A percentile compares a stretch with the other conserved stretches of the same genome.
Conservation (phyloP, 805 yeast species). For the Maudiozyma turicensis region DNA sequence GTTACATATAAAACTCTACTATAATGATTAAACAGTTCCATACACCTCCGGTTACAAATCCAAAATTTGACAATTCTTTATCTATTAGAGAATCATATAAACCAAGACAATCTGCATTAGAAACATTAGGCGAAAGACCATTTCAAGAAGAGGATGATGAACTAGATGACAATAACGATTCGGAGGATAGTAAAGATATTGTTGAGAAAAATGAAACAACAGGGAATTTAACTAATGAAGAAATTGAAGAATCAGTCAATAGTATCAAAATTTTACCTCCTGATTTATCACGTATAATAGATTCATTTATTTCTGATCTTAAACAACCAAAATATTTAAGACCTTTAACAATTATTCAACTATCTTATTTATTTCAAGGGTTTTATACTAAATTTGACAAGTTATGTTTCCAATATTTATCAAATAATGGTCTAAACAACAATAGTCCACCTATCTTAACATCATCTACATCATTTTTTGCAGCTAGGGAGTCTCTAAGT, state of each 20-base stretch:
- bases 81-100: constrained; percentile 23
- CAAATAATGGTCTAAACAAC: neutral
- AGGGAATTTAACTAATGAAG: constrained; percentile 12
- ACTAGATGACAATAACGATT: neutral
- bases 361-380: constrained; percentile 24
- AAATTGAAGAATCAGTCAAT: constrained; percentile 15
- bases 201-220: neutral
- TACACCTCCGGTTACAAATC: constrained; percentile 27
- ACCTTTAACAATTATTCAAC: constrained; percentile 23
- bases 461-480: constrained; percentile 9
- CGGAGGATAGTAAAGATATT: neutral
- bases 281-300: constrained; percentile 20
- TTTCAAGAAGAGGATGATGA: neutral
- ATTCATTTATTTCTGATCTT: constrained; percentile 24
- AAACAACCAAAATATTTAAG: constrained; percentile 29
- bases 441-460: neutral
- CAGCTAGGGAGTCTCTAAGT: constrained; percentile 24
- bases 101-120: neutral
- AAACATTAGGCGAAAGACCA: neutral
- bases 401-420: constrained; percentile 21
- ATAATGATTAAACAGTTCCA: constrained; percentile 11
- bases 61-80: constrained; percentile 19
- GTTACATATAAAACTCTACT: neutral
- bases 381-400: constrained; percentile 26
- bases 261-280: constrained; percentile 17